These are phyloP conservation scores for Pecoramyces ruminantium DNA, from an alignment of 192 early-diverging fungal genomes.

Conservation along the genomic window DNA sequence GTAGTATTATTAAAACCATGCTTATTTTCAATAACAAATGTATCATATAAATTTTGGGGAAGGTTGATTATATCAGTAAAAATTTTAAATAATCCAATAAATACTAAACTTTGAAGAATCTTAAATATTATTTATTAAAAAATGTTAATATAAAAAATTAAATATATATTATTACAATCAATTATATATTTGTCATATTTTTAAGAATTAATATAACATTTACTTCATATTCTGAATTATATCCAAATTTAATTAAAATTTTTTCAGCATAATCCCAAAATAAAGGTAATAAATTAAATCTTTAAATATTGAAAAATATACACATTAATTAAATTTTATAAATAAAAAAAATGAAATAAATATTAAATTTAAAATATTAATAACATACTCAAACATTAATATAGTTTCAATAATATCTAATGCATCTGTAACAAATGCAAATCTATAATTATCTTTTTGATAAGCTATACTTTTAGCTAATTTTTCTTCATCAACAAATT, in stretches of 20 bases:
- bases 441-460: slow-evolving; percentile 64
- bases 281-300: background rate
- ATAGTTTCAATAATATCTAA: slow-evolving; percentile 52
- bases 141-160: background rate
- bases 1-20: slow-evolving; percentile 97
- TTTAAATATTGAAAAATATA: background rate
- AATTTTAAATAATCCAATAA: slow-evolving; percentile 36
- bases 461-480: slow-evolving; percentile 74
- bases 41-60: slow-evolving; percentile 71
- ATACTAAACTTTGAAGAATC: slow-evolving; percentile 72
- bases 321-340: background rate
- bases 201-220: background rate
- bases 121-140: too few species aligned
- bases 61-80: slow-evolving; percentile 45
- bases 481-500: slow-evolving; percentile 54
- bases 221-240: background rate
- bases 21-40: slow-evolving; percentile 85
- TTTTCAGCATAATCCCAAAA: background rate
- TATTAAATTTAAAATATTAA: slow-evolving; percentile 35
- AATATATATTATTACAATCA: background rate
- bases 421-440: slow-evolving; percentile 46
- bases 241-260: background rate
- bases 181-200: background rate
- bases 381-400: slow-evolving; percentile 44
- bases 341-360: background rate